A percentile compares a stretch with the other conserved stretches of the same genome.
phyloP scores from a whole-genome alignment of 2,329 filamentous ascomycete species.

The Colletotrichum sp. region DNA sequence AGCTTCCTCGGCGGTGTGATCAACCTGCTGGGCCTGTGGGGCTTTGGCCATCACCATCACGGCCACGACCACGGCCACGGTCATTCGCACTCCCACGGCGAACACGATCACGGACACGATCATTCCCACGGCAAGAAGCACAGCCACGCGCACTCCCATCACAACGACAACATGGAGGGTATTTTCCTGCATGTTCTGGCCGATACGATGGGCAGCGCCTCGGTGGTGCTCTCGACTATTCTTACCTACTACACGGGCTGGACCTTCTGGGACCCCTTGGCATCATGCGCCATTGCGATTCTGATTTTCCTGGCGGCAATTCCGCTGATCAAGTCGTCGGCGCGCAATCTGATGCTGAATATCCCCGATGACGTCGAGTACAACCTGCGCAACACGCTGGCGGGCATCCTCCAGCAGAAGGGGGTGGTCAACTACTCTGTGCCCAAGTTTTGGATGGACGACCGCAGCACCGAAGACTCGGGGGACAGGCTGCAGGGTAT shows the following conservation, averaged over 20 bases:
- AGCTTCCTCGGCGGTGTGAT: constrained; percentile 86
- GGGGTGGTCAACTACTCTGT: constrained; percentile 87
- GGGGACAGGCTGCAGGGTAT: constrained; percentile 74
- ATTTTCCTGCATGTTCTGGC: constrained; percentile 96
- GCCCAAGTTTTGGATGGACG: constrained; percentile 92
- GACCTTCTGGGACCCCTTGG: constrained; percentile 93
- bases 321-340: constrained; percentile 85
- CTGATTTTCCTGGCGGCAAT: constrained; percentile 93
- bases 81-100: constrained; percentile 38
- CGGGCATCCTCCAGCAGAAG: constrained; percentile 80
- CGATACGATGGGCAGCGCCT: constrained; percentile 91
- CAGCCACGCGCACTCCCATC: constrained; percentile 48
- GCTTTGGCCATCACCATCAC: constrained; percentile 76
- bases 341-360: constrained; percentile 81
- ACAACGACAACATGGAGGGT: constrained; percentile 97
- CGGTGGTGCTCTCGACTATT: constrained; percentile 90
- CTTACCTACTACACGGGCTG: constrained; percentile 88
- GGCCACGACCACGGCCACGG: constrained; percentile 49
- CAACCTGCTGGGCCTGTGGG: constrained; percentile 90
- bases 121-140: constrained; percentile 47
- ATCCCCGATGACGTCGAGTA: constrained; percentile 89
- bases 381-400: constrained; percentile 82
- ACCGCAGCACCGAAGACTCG: constrained; percentile 44
- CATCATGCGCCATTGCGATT: constrained; percentile 90
- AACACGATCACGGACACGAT: constrained; percentile 47